phyloP scores from a whole-genome alignment of 2,329 filamentous ascomycete genomes.

The Fusarium proliferatum region DNA sequence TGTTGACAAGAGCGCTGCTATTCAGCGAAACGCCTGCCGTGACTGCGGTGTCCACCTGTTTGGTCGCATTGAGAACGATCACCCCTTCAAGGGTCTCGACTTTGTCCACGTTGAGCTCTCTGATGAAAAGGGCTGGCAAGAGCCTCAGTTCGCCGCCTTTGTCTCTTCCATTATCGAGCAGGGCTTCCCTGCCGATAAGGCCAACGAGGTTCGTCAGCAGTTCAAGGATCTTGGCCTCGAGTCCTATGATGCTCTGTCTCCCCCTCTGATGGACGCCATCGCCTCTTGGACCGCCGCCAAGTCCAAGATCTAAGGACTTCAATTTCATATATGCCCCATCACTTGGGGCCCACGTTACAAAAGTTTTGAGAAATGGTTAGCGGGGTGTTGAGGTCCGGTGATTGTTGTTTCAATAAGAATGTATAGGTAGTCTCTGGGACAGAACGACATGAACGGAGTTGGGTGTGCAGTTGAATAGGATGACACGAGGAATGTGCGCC shows the following conservation, averaged over 20 bases:
- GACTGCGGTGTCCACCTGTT: conserved; percentile 72
- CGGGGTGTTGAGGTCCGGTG: conserved; percentile 16
- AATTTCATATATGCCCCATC: background rate
- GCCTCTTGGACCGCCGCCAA: conserved; percentile 66
- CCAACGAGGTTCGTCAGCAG: conserved; percentile 64
- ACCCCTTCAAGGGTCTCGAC: conserved; percentile 75
- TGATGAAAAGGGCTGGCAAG: conserved; percentile 73
- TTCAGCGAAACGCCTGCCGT: conserved; percentile 70
- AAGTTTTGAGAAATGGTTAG: conserved; percentile 21
- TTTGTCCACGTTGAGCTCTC: conserved; percentile 75
- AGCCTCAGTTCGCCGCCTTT: conserved; percentile 76
- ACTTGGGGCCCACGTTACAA: conserved; percentile 9
- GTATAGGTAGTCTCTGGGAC: background rate
- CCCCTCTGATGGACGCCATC: conserved; percentile 71
- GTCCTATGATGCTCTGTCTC: conserved; percentile 71
- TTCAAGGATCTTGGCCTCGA: conserved; percentile 67
- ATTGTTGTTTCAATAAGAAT: conserved; percentile 19
- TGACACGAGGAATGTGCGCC: conserved; percentile 2
- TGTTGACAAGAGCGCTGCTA: conserved; percentile 66
- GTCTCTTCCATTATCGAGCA: conserved; percentile 76
- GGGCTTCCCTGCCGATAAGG: conserved; percentile 66
- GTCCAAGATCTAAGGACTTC: conserved; percentile 35
- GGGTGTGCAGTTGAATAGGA: conserved; percentile 18
- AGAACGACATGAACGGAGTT: conserved; percentile 11
- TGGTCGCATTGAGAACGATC: conserved; percentile 72